Evolutionary conservation across 257 asterid species (phyloP).

Genomic region (Perilla frutescens): DNA sequence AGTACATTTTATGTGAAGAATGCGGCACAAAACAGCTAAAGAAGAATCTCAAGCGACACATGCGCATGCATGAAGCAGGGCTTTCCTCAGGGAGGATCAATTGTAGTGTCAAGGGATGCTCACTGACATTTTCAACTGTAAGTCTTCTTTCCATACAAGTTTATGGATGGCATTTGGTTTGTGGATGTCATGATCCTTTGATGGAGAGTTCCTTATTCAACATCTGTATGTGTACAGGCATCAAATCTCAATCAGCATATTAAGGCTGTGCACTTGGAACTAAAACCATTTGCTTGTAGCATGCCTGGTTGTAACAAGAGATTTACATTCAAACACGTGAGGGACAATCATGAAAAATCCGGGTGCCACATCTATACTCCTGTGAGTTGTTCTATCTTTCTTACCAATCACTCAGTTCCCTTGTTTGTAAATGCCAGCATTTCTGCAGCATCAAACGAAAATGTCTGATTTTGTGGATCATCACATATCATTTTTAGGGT

Average conservation of each 20-base stretch:
- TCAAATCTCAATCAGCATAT: slow-evolving; percentile 82
- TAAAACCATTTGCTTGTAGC: slow-evolving; percentile 67
- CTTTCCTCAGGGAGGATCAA: slow-evolving; percentile 48
- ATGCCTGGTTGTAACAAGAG: slow-evolving; percentile 68
- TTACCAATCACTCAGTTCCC: neutral
- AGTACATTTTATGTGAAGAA: slow-evolving; percentile 60
- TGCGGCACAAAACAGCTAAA: slow-evolving; percentile 79
- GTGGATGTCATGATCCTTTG: neutral
- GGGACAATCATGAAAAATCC: slow-evolving; percentile 86
- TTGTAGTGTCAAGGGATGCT: slow-evolving; percentile 68
- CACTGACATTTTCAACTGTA: slow-evolving; percentile 69
- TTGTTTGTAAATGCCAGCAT: neutral
- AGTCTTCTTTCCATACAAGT: slow-evolving; percentile 10
- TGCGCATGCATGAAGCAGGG: slow-evolving; percentile 59
- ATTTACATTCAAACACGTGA: slow-evolving; percentile 84
- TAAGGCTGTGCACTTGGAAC: slow-evolving; percentile 72
- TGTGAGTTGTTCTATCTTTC: slow-evolving; percentile 44
- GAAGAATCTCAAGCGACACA: slow-evolving; percentile 89
- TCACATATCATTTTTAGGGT: slow-evolving; percentile 57
- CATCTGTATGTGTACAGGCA: slow-evolving; percentile 44
- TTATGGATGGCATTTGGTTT: neutral
- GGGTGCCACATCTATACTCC: slow-evolving; percentile 63
- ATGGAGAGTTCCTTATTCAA: neutral
- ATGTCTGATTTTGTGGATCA: slow-evolving; percentile 1
- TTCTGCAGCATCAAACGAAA: no score